Evolutionary conservation across 139 green algal genomes (phyloP).

Genomic region (Coelastrella sp.): DNA sequence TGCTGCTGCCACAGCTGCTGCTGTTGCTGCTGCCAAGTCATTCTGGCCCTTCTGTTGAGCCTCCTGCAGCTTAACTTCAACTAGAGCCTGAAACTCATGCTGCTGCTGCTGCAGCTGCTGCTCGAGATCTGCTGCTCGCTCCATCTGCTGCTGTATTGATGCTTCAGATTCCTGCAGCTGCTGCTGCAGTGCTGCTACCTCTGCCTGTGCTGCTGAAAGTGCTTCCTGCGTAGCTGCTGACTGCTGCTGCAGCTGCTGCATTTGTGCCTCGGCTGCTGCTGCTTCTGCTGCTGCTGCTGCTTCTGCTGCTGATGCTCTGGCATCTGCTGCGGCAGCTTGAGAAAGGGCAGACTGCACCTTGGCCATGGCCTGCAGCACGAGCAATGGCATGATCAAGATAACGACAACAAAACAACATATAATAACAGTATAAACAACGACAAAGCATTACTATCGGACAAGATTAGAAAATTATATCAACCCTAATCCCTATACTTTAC

Average conservation of each 20-base stretch:
- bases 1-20: slow-evolving; percentile 15
- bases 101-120: slow-evolving; percentile 27
- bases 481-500: no score
- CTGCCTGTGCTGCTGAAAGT: slow-evolving; percentile 3
- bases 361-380: neutral
- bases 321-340: slow-evolving; percentile 13
- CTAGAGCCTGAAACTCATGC: neutral
- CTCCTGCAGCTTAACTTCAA: neutral
- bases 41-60: neutral
- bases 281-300: slow-evolving; percentile 16
- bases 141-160: slow-evolving; percentile 5
- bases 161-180: neutral
- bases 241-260: slow-evolving; percentile 32
- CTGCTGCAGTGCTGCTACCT: neutral
- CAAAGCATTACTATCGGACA: no score
- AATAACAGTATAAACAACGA: no score
- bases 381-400: neutral
- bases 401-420: no score
- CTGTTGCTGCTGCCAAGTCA: neutral
- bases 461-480: no score
- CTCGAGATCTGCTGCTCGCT: neutral
- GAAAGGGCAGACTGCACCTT: slow-evolving; percentile 1
- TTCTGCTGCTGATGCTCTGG: neutral
- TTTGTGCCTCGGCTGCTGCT: neutral
- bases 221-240: neutral